phyloP scores from a whole-genome alignment of 768 basidiomycete genomes.

The Postia placenta region DNA sequence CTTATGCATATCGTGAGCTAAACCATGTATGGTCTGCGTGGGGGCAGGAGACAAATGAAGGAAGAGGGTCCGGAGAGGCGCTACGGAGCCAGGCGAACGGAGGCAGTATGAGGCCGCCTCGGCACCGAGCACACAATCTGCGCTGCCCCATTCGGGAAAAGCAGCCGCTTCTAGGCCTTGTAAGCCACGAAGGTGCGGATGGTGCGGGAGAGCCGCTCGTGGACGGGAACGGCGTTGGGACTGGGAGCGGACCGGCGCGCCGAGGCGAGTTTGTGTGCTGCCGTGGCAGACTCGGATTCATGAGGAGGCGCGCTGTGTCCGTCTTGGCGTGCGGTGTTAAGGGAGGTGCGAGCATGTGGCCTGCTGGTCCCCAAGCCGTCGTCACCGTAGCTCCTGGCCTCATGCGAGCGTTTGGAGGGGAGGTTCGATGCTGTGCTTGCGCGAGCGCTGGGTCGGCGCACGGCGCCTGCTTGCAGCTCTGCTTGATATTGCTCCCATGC shows the following conservation, averaged over 20 bases:
- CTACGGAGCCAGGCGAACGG: no score
- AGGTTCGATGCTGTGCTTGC: slow-evolving; percentile 1
- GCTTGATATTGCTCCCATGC: slow-evolving; percentile 49
- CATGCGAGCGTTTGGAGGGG: not conserved
- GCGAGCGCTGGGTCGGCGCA: slow-evolving; percentile 1
- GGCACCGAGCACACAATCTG: slow-evolving; percentile 10
- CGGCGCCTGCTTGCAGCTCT: slow-evolving; percentile 12
- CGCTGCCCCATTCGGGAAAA: not conserved
- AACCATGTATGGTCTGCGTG: no score
- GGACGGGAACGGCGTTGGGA: slow-evolving; percentile 4
- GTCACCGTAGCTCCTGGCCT: not conserved
- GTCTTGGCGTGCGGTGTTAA: not conserved
- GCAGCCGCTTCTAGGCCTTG: slow-evolving; percentile 33
- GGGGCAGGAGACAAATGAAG: no score
- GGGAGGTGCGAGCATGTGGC: no score
- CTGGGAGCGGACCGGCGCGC: not conserved
- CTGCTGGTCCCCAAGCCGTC: not conserved
- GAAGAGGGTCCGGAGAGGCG: no score
- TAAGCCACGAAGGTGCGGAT: slow-evolving; percentile 52
- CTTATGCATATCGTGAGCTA: no score
- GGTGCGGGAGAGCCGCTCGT: slow-evolving; percentile 41
- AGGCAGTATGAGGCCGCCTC: not conserved
- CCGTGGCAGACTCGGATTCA: no score
- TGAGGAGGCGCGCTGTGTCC: no score
- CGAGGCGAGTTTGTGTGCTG: not conserved